Conservation (phyloP, 2,329 filamentous ascomycete species). For the Elsinoe batatas region DNA sequence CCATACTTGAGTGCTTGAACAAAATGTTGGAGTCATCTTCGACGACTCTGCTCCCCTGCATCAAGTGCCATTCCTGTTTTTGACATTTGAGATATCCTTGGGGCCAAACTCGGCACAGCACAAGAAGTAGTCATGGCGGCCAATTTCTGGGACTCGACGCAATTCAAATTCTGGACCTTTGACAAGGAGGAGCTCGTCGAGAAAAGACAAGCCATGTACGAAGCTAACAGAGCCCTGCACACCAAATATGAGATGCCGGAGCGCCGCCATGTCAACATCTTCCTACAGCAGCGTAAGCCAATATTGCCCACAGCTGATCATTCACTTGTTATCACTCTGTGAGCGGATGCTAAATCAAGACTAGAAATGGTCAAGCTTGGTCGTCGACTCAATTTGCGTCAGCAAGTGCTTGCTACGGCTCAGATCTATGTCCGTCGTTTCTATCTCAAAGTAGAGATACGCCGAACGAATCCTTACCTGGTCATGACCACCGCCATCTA, state of each 20-base stretch:
- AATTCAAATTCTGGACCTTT: slow-evolving; percentile 84
- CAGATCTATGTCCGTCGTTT: slow-evolving; percentile 93
- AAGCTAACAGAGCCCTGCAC: slow-evolving; percentile 58
- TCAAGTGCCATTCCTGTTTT: not conserved
- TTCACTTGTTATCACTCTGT: not conserved
- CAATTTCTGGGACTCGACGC: slow-evolving; percentile 94
- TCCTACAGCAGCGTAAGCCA: slow-evolving; percentile 73
- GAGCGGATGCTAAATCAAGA: not conserved
- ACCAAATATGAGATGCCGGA: slow-evolving; percentile 77
- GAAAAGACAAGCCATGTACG: slow-evolving; percentile 65
- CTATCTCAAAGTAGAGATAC: slow-evolving; percentile 82
- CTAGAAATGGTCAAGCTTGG: slow-evolving; percentile 72
- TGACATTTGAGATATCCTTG: not conserved
- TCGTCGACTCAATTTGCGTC: slow-evolving; percentile 72
- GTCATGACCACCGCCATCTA: slow-evolving; percentile 90
- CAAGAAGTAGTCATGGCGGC: slow-evolving; percentile 59
- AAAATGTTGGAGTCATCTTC: not conserved
- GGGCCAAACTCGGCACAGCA: not conserved
- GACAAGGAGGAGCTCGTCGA: slow-evolving; percentile 68
- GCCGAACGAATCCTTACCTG: slow-evolving; percentile 85
- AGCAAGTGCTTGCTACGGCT: slow-evolving; percentile 88
- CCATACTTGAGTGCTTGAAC: not conserved
- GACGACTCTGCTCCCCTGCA: not conserved
- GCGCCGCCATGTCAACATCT: slow-evolving; percentile 73
- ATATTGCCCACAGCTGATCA: not conserved